Evolutionary conservation across 1,284 basidiomycete species (phyloP).

Genomic region (Ceratobasidium sp.): DNA sequence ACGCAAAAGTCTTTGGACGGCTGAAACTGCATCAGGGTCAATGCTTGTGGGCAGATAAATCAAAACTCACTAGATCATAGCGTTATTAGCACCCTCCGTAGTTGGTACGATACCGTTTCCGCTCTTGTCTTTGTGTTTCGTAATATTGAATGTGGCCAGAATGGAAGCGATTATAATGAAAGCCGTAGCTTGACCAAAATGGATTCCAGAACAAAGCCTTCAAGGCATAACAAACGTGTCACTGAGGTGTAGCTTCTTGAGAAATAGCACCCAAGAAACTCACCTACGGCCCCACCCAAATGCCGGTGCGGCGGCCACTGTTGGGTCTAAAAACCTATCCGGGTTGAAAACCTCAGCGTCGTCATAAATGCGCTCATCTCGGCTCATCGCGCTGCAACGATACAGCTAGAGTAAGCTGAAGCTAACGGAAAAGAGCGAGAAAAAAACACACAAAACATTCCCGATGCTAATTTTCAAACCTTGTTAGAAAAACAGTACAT

Average conservation of each 20-base stretch:
- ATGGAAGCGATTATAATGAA: slow-evolving; percentile 58
- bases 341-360: slow-evolving; percentile 60
- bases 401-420: slow-evolving; percentile 45
- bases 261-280: neutral
- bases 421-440: neutral
- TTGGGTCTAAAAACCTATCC: slow-evolving; percentile 55
- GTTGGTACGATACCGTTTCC: slow-evolving; percentile 45
- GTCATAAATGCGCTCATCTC: slow-evolving; percentile 58
- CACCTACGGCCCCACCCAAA: slow-evolving; percentile 29
- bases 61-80: slow-evolving; percentile 15
- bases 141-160: slow-evolving; percentile 55
- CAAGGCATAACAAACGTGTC: neutral
- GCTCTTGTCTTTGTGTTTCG: slow-evolving; percentile 47
- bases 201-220: slow-evolving; percentile 27
- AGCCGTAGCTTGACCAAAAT: slow-evolving; percentile 44
- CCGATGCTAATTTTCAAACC: slow-evolving; percentile 54
- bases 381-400: slow-evolving; percentile 60
- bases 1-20: slow-evolving; percentile 1
- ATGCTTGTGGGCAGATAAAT: neutral
- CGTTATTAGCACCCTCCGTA: slow-evolving; percentile 50
- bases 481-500: neutral
- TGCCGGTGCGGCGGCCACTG: slow-evolving; percentile 17
- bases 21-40: neutral
- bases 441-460: slow-evolving; percentile 60
- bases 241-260: slow-evolving; percentile 29